Percentiles rank a stretch among this genome's conserved stretches.
These are phyloP conservation scores for Luvunga scandens DNA, from an alignment of 345 rosid genomes.

Conservation along the genomic window DNA sequence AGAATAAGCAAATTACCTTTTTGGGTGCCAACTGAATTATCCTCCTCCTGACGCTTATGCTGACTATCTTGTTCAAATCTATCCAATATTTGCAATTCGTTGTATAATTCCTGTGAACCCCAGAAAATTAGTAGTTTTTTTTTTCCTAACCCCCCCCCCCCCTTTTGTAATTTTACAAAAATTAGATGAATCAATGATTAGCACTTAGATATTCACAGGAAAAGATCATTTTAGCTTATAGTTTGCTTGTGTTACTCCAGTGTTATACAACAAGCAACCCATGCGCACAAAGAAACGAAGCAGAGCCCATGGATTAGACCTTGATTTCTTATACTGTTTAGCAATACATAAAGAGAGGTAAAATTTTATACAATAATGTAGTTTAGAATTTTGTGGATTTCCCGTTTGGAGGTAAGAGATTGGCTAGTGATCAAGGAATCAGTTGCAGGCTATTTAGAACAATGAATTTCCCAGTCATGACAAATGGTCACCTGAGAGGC, in stretches of 20 bases:
- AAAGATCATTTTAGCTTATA: not conserved
- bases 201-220: not conserved
- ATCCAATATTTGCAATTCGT: constrained; percentile 76
- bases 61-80: constrained; percentile 75
- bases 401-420: not conserved
- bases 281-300: not conserved
- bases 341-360: not conserved
- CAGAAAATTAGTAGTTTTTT: not conserved
- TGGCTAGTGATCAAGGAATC: not conserved
- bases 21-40: constrained; percentile 41
- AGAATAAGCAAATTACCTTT: constrained; percentile 39
- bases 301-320: not conserved
- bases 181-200: not conserved
- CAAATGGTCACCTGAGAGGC: not conserved
- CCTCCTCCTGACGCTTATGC: constrained; percentile 73
- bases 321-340: not conserved
- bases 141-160: too few species aligned
- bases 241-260: not conserved
- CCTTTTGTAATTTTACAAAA: not conserved
- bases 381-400: not conserved
- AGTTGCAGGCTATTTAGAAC: not conserved
- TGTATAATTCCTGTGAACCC: constrained; percentile 62
- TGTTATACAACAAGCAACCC: not conserved
- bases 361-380: not conserved
- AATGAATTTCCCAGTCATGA: not conserved